phyloP scores from a whole-genome alignment of 495 filamentous ascomycete genomes.

The Aspergillus ostianus region DNA sequence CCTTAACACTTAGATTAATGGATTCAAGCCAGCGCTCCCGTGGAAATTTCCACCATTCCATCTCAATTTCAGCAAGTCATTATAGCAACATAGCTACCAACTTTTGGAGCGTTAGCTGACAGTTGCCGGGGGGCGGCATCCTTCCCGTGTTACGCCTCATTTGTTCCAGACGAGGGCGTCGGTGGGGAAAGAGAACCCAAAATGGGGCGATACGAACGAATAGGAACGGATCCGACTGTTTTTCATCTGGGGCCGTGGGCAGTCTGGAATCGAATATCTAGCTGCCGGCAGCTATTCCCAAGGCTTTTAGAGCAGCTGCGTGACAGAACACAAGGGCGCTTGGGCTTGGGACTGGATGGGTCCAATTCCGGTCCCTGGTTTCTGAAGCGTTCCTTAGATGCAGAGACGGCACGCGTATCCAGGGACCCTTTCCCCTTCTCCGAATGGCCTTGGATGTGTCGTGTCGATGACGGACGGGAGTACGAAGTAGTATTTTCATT shows the following conservation, averaged over 20 bases:
- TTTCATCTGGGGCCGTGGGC: constrained; percentile 3
- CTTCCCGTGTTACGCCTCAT: constrained; percentile 16
- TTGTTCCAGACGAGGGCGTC: constrained; percentile 11
- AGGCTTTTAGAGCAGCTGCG: constrained; percentile 11
- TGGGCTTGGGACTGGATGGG: constrained; percentile 2
- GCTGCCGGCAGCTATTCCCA: constrained; percentile 11
- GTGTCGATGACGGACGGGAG: not conserved
- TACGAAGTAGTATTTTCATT: not conserved
- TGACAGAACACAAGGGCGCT: constrained; percentile 11
- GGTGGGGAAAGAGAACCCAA: constrained; percentile 4
- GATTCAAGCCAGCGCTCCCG: constrained; percentile 3
- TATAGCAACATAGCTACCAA: not conserved
- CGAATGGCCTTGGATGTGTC: not conserved
- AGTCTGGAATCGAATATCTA: constrained; percentile 8
- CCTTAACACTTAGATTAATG: not conserved
- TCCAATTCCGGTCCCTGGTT: constrained; percentile 12
- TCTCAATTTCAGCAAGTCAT: not conserved
- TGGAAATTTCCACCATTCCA: constrained; percentile 4
- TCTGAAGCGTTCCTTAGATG: constrained; percentile 11
- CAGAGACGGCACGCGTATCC: constrained; percentile 17
- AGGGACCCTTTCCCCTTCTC: constrained; percentile 8
- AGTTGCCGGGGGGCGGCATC: constrained; percentile 8
- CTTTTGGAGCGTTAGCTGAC: constrained; percentile 5
- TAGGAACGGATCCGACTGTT: constrained; percentile 12
- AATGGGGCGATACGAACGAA: constrained; percentile 7